Base-by-base conservation (phyloP, 2,329 filamentous ascomycete species). In the Epichloe amarillans region DNA sequence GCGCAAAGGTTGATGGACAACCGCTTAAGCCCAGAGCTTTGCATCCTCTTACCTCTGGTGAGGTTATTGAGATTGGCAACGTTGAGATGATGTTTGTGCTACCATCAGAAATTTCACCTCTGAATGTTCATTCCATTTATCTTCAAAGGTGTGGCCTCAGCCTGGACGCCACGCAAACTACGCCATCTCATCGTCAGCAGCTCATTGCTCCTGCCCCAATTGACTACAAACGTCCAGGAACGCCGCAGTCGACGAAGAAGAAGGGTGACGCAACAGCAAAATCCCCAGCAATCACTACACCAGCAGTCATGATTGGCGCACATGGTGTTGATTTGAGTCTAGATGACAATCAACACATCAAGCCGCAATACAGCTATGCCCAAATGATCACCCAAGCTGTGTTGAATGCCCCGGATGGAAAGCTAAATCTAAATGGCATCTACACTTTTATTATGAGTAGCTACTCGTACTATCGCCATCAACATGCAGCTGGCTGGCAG, bases 21-120 rank as follows among this genome's bases (percentile, higher is more conserved):
- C 72, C 78, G 19, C 70, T 94, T 51, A 86, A 85, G 60, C 76
- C 83, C 48, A 84, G 84, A 12, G 71, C 76, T 39, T 75, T 80
- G 37, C 77, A 80, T 36, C 71, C 79, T 33, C 75, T 98, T 26
- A 80, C 81, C 41, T 95, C 90, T 60, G 93, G 93, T 52, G 84
- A 91, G 64, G 88, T 97, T 42, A 83, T 98, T 52, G 89, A 95
- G 62, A 87, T 97, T 62, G 86, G 85, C 59, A 87, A 87, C 49
- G 86, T 93, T 1, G 91, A 98, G 71, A 98, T 98, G 93, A 91
- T 97, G 75, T 98, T 98, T 67, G 88, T 96, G 46, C 79, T 95
- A n/a, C 91, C 93, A 0, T 81, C 80, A 23, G 83, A 86, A 57
- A 74, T 80, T 44, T 73, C 72, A 51, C 78, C 80, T 23, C 74